These are phyloP conservation scores for Plasmopara muralis DNA, from an alignment of 352 stramenopile genomes.

Conservation along the genomic window DNA sequence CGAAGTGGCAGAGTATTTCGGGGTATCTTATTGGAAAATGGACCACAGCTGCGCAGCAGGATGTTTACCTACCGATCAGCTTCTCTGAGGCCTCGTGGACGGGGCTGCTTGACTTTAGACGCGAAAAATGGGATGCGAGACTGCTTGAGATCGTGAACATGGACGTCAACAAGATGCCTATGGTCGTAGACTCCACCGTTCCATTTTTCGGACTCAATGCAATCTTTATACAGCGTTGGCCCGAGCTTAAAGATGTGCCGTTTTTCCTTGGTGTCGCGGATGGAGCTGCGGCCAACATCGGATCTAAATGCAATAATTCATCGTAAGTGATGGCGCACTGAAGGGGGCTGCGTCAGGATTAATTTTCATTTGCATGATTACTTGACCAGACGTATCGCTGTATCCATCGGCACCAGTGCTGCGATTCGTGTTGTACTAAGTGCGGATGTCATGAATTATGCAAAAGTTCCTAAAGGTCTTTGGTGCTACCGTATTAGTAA, in stretches of 20 bases:
- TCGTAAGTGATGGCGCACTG: constrained; percentile 32
- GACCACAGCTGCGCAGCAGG: constrained; percentile 34
- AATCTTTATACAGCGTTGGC: constrained; percentile 60
- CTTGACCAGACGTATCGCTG: constrained; percentile 71
- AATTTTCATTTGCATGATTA: constrained; percentile 3
- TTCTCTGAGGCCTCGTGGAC: constrained; percentile 94
- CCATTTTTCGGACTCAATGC: constrained; percentile 50
- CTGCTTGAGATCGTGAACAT: constrained; percentile 73
- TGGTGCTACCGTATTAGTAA: constrained; percentile 92
- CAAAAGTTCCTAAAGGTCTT: constrained; percentile 82
- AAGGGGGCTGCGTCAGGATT: neutral
- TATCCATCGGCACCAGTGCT: constrained; percentile 93
- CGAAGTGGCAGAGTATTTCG: constrained; percentile 87
- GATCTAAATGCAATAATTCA: constrained; percentile 86
- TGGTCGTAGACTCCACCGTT: constrained; percentile 57
- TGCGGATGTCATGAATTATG: constrained; percentile 32
- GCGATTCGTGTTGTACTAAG: constrained; percentile 87
- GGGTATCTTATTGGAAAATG: constrained; percentile 86
- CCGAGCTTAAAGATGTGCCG: constrained; percentile 48
- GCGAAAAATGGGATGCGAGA: constrained; percentile 74
- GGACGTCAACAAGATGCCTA: constrained; percentile 62
- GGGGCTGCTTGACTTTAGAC: constrained; percentile 88
- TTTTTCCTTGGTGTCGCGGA: constrained; percentile 91
- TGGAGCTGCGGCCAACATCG: constrained; percentile 91
- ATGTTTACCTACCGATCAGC: constrained; percentile 71